A percentile compares a stretch with the other conserved stretches of the same genome.
phyloP scores from a whole-genome alignment of 139 green algal genomes.

The Parachlorella kessleri region DNA sequence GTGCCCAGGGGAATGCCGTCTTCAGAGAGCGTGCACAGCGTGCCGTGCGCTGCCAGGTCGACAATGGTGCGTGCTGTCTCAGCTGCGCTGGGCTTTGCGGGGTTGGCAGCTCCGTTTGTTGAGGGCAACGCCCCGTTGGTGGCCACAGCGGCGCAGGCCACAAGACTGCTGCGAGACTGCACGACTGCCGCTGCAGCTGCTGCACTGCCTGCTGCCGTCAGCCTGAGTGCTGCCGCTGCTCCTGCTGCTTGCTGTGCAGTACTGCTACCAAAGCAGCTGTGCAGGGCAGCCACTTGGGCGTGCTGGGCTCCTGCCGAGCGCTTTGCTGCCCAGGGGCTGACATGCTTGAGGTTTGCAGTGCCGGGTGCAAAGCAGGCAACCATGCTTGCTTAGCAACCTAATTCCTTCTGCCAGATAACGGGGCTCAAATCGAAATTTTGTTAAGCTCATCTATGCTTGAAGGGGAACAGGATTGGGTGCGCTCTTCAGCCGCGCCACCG shows the following conservation, averaged over 20 bases:
- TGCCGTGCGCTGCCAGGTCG: constrained; percentile 70
- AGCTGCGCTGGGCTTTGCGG: constrained; percentile 40
- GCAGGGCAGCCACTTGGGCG: background rate
- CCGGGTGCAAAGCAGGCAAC: background rate
- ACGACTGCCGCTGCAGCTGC: background rate
- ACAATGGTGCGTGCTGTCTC: constrained; percentile 81
- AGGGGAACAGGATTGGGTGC: no score
- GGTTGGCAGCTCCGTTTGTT: background rate
- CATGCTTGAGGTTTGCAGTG: background rate
- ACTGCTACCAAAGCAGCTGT: background rate
- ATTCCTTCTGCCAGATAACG: no score
- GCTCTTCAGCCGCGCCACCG: no score
- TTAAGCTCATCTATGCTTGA: no score
- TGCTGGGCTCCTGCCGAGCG: background rate
- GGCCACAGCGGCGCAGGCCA: background rate
- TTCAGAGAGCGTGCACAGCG: constrained; percentile 66
- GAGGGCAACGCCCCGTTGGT: background rate
- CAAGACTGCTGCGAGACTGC: background rate
- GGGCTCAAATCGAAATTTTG: no score
- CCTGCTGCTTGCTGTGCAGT: background rate
- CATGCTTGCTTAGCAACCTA: background rate
- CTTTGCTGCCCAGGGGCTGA: background rate
- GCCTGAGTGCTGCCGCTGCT: background rate
- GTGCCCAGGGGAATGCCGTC: constrained; percentile 76
- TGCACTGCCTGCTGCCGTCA: background rate